Percentiles rank a stretch among this genome's conserved stretches.
These are phyloP conservation scores for Neonectria faginata DNA, from an alignment of 2,329 filamentous ascomycete genomes.

Conservation along the genomic window DNA sequence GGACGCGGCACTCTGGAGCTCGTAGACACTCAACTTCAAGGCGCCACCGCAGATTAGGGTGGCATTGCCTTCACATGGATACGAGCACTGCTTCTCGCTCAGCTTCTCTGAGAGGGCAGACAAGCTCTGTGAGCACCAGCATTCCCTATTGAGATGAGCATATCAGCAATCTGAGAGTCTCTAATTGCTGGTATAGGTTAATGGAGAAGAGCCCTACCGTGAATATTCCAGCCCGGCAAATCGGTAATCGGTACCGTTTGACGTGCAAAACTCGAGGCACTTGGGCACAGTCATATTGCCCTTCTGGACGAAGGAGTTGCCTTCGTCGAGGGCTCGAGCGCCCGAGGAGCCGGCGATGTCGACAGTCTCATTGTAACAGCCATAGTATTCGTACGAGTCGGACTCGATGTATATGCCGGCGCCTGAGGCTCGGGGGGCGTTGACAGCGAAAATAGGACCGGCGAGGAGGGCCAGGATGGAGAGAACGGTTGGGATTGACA, in stretches of 20 bases:
- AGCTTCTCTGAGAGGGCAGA: constrained; percentile 59
- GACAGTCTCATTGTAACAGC: constrained; percentile 71
- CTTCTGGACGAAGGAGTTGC: constrained; percentile 53
- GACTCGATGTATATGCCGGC: constrained; percentile 52
- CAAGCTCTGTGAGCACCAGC: constrained; percentile 68
- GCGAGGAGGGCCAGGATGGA: constrained; percentile 29
- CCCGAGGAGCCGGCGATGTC: constrained; percentile 54
- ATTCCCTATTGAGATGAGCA: constrained; percentile 58
- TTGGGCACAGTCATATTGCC: constrained; percentile 63
- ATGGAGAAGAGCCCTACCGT: constrained; percentile 47
- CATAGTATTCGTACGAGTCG: constrained; percentile 54
- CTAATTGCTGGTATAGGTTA: neutral
- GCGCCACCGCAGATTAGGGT: constrained; percentile 66
- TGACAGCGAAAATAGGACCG: constrained; percentile 25
- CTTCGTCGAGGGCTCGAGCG: constrained; percentile 61
- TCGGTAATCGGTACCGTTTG: constrained; percentile 53
- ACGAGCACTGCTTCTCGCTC: constrained; percentile 61
- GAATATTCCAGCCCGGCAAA: constrained; percentile 69
- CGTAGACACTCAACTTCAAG: constrained; percentile 61
- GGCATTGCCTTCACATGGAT: constrained; percentile 65
- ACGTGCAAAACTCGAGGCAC: constrained; percentile 65
- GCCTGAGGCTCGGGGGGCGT: constrained; percentile 30
- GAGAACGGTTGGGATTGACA: neutral
- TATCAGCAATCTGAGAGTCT: neutral
- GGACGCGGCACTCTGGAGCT: constrained; percentile 29